These are phyloP conservation scores for Bipolaris gigantea DNA, from an alignment of 2,329 filamentous ascomycete genomes.

Conservation along the genomic window DNA sequence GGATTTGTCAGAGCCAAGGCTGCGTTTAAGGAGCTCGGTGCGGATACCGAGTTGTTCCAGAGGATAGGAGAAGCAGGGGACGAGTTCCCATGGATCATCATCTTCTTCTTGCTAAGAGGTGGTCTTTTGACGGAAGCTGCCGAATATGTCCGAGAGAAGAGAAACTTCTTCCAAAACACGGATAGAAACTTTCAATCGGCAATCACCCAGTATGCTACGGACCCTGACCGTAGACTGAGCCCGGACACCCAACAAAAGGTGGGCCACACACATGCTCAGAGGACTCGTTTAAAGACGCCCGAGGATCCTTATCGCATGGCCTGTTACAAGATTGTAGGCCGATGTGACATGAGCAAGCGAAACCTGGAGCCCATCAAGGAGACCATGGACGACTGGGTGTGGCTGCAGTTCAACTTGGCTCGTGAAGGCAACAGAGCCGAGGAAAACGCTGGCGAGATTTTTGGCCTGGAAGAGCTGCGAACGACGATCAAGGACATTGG, in stretches of 20 bases:
- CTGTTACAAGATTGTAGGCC: conserved; percentile 96
- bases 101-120: conserved; percentile 87
- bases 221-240: conserved; percentile 74
- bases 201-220: conserved; percentile 79
- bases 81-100: conserved; percentile 89
- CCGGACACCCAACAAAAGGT: conserved; percentile 83
- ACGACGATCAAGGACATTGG: conserved; percentile 85
- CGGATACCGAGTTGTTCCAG: conserved; percentile 79
- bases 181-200: conserved; percentile 90
- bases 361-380: conserved; percentile 61
- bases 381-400: conserved; percentile 67
- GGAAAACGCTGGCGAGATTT: conserved; percentile 64
- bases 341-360: conserved; percentile 62
- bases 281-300: conserved; percentile 79
- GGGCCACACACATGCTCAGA: conserved; percentile 85
- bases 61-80: conserved; percentile 63
- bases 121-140: conserved; percentile 84
- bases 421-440: conserved; percentile 63
- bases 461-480: conserved; percentile 70
- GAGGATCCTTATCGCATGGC: conserved; percentile 95
- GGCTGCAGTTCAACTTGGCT: conserved; percentile 66
- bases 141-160: conserved; percentile 80
- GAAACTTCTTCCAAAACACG: conserved; percentile 82
- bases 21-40: conserved; percentile 78
- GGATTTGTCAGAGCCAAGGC: conserved; percentile 85